phyloP scores from a whole-genome alignment of 352 stramenopile genomes.

The Globisporangium middletonii region DNA sequence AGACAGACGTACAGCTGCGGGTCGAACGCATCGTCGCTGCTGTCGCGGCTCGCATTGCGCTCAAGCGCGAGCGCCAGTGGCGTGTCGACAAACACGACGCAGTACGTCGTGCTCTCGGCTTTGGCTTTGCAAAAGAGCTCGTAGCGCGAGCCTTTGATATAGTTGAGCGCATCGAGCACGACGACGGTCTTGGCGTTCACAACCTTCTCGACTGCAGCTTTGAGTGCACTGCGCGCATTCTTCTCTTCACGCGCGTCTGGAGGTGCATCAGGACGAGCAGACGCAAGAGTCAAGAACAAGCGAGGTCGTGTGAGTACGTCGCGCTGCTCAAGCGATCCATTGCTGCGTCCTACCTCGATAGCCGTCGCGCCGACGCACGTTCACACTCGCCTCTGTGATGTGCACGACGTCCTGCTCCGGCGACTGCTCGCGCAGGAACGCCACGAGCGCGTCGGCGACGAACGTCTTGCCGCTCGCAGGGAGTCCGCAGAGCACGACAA shows the following conservation, averaged over 20 bases:
- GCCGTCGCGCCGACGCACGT: conserved; percentile 45
- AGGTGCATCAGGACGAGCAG: conserved; percentile 1
- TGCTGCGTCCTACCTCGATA: conserved; percentile 39
- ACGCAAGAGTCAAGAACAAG: neutral
- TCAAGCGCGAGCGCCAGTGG: conserved; percentile 47
- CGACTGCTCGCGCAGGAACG: conserved; percentile 32
- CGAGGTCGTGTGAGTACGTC: neutral
- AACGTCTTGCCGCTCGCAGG: conserved; percentile 63
- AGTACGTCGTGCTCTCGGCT: conserved; percentile 87
- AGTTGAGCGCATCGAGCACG: conserved; percentile 92
- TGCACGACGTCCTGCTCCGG: conserved; percentile 39
- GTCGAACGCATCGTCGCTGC: conserved; percentile 29
- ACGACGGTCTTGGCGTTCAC: conserved; percentile 74
- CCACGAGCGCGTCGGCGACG: conserved; percentile 40
- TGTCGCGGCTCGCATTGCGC: conserved; percentile 34
- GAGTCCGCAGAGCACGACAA: conserved; percentile 70
- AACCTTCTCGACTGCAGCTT: conserved; percentile 52
- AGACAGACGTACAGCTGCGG: conserved; percentile 37
- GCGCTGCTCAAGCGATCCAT: neutral
- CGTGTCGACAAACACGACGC: conserved; percentile 81
- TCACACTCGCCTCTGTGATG: conserved; percentile 56
- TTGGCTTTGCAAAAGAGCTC: conserved; percentile 94
- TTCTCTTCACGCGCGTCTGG: conserved; percentile 62
- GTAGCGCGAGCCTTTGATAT: conserved; percentile 95
- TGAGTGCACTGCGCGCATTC: conserved; percentile 58